These are phyloP conservation scores for Arthroderma uncinatum DNA, from an alignment of 2,329 filamentous ascomycete genomes.

Conservation along the genomic window DNA sequence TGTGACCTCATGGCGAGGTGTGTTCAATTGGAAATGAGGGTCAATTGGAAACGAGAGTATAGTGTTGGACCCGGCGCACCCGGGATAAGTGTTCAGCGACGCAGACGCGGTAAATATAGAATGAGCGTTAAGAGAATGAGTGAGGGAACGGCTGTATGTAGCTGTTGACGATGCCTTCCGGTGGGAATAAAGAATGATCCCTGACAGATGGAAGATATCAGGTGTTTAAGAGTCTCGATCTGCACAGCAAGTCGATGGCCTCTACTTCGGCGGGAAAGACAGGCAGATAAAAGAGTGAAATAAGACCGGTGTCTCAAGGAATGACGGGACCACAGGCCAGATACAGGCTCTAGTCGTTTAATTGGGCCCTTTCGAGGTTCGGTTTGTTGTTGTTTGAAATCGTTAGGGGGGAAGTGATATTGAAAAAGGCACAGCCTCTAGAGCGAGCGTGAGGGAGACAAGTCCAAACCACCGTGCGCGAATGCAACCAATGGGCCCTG, in stretches of 20 bases:
- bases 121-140: neutral
- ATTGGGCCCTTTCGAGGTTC: neutral
- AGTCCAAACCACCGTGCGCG: neutral
- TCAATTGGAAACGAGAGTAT: no score
- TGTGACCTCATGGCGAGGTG: neutral
- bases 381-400: neutral
- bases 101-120: neutral
- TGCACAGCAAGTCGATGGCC: no score
- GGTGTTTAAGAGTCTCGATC: no score
- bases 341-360: neutral
- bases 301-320: neutral
- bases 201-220: no score
- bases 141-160: neutral
- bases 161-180: no score
- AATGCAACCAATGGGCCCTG: neutral
- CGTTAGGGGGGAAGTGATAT: neutral
- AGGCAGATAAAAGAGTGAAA: neutral
- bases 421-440: constrained; percentile 5
- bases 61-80: no score
- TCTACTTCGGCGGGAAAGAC: no score
- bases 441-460: neutral
- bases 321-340: neutral
- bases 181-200: no score
- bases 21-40: neutral
- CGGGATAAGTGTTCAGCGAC: neutral